A percentile compares a stretch with the other conserved stretches of the same genome.
These are phyloP conservation scores for Smittium mucronatum DNA, from an alignment of 371 early-diverging fungal genomes.

Conservation along the genomic window DNA sequence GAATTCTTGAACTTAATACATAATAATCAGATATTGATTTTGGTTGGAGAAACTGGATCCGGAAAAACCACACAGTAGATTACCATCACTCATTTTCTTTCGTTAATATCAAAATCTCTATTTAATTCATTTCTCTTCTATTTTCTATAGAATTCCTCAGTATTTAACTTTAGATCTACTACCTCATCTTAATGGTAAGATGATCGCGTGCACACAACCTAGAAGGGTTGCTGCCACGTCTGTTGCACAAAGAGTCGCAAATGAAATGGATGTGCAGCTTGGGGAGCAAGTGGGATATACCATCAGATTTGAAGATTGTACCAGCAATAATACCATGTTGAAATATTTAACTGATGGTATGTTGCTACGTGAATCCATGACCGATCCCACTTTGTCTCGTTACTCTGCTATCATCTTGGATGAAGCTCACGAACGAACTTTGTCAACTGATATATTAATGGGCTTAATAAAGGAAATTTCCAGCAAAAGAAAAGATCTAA, in stretches of 20 bases:
- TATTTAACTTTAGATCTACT: conserved; percentile 82
- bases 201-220: conserved; percentile 96
- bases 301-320: conserved; percentile 94
- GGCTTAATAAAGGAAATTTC: conserved; percentile 75
- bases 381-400: conserved; percentile 66
- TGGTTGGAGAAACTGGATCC: conserved; percentile 81
- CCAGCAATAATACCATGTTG: conserved; percentile 64
- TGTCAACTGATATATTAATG: conserved; percentile 95
- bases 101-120: not conserved
- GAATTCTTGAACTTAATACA: conserved; percentile 78
- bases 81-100: not conserved
- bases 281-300: conserved; percentile 92
- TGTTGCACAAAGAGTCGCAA: conserved; percentile 91
- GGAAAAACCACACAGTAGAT: conserved; percentile 82
- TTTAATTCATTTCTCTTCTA: not conserved
- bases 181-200: conserved; percentile 74
- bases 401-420: conserved; percentile 93
- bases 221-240: conserved; percentile 97
- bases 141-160: conserved; percentile 59
- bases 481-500: conserved; percentile 53
- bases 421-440: conserved; percentile 97
- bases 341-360: conserved; percentile 99
- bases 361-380: conserved; percentile 93
- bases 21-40: conserved; percentile 68
- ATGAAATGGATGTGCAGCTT: conserved; percentile 78